Base-by-base conservation (phyloP, 352 stramenopile species). In the Phytophthora fragariaefolia region DNA sequence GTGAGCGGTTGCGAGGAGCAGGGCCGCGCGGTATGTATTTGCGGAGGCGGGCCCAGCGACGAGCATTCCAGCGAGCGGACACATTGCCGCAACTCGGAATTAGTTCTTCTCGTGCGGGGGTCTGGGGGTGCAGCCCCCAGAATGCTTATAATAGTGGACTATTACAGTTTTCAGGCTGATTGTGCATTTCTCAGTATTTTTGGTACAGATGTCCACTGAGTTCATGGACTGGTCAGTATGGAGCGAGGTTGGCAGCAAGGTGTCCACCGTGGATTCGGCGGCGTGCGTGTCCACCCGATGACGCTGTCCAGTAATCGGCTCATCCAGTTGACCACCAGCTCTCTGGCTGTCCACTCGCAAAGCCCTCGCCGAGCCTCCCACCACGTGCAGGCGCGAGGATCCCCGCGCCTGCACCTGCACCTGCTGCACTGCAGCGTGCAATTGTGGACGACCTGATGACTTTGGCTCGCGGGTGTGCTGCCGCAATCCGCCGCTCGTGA, bases 401-500 rank as follows among this genome's bases (percentile, higher is more conserved):
- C 7, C 40, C 3, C n/a, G 15, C 40, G 40, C 18, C n/a, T n/a
- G n/a, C n/a, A n/a, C n/a, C n/a, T 24, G n/a, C 17, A 23, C 6
- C 18, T 47, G 55, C 52, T 38, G 5, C 6, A 5, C 7, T 38
- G 32, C 18, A 52, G n/a, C 40, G 40, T 24, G 40, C 40, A 22
- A 47, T 47, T 47, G 40, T 47, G n/a, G 40, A 6, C 40, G n/a
- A 7, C 45, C 53, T 70, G 63, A 70, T 70, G 56, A 65, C 48
- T 51, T 60, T 46, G 36, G 47, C 2, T 6, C 26, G 5, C 46
- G 18, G 38, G 17, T 18, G 15, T 23, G 30, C 7, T 30, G n/a
- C 17, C 42, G 53, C 61, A 63, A 69, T 69, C 61, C 53, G 32
- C 32, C 26, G 61, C 61, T 69, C 61, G 61, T 69, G 59, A 55